Evolutionary conservation across 208 protist species (phyloP).

Genomic region (Leishmania aethiopica): DNA sequence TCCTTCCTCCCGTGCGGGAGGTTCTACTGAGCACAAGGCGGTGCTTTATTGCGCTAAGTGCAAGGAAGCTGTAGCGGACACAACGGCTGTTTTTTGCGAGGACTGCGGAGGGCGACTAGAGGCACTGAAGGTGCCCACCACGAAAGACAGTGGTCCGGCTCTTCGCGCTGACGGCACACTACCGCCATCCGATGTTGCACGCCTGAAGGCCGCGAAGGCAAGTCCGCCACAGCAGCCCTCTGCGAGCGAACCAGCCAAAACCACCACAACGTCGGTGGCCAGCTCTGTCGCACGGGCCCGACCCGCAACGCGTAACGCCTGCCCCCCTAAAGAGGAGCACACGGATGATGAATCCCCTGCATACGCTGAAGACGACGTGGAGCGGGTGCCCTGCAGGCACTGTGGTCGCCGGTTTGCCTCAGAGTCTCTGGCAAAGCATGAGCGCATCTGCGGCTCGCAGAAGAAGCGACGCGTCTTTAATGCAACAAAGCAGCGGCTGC

Average conservation of each 20-base stretch:
- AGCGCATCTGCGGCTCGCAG: slow-evolving; percentile 60
- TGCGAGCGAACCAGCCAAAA: too few species aligned
- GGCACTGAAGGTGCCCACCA: neutral
- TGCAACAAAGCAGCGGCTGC: slow-evolving; percentile 55
- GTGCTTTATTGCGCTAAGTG: slow-evolving; percentile 69
- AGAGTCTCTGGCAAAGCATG: slow-evolving; percentile 71
- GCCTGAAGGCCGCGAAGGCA: neutral
- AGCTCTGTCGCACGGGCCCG: neutral
- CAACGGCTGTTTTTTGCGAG: slow-evolving; percentile 69
- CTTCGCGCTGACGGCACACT: slow-evolving; percentile 2
- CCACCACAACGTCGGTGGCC: neutral
- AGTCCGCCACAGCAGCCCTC: neutral
- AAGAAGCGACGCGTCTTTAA: slow-evolving; percentile 82
- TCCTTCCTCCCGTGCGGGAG: neutral
- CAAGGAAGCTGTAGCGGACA: slow-evolving; percentile 45
- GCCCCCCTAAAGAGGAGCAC: neutral
- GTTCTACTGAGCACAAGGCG: neutral
- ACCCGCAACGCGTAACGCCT: neutral
- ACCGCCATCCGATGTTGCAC: slow-evolving; percentile 8
- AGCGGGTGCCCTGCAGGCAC: slow-evolving; percentile 57
- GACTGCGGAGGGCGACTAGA: slow-evolving; percentile 79
- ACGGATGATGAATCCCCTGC: neutral
- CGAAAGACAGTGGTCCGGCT: slow-evolving; percentile 10
- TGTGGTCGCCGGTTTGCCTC: slow-evolving; percentile 82
- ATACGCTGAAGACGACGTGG: slow-evolving; percentile 5